Percentiles rank a stretch among this genome's conserved stretches.
These are phyloP conservation scores for Limnanthes douglasii DNA, from an alignment of 345 rosid genomes.

Conservation along the genomic window DNA sequence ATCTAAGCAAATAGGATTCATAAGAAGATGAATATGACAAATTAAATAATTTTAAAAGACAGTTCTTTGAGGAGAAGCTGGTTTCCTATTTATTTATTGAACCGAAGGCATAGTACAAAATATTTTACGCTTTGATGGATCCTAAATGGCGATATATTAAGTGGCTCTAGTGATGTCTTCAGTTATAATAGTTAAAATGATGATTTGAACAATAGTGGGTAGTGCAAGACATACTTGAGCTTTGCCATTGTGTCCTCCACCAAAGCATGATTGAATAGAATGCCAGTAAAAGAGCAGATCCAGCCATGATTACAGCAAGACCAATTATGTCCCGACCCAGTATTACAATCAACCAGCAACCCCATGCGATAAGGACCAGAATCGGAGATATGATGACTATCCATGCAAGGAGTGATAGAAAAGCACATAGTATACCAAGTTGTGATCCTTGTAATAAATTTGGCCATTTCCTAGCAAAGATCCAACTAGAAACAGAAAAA, in stretches of 20 bases:
- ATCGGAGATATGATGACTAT: constrained; percentile 70
- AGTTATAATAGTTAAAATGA: no score
- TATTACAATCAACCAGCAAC: constrained; percentile 67
- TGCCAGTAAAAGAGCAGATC: constrained; percentile 86
- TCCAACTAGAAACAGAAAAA: constrained; percentile 59
- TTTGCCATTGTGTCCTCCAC: constrained; percentile 99
- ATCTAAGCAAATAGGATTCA: no score
- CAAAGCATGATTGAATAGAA: constrained; percentile 98
- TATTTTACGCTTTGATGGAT: no score
- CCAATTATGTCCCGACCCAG: constrained; percentile 83
- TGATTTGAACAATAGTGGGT: no score
- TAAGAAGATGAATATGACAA: no score
- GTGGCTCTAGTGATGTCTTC: no score
- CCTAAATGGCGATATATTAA: no score
- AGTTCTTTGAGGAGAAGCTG: no score
- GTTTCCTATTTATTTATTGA: no score
- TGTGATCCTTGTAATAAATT: constrained; percentile 75
- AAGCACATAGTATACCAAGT: constrained; percentile 53
- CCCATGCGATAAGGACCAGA: constrained; percentile 74
- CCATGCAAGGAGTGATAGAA: constrained; percentile 72
- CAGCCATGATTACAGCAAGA: constrained; percentile 93
- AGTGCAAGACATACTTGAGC: constrained; percentile 85
- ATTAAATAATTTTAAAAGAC: no score
- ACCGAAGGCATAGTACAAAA: no score
- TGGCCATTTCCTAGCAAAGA: constrained; percentile 96